Evolutionary conservation across 495 filamentous ascomycete species (phyloP).

Genomic region (Trichocladium antarcticum): DNA sequence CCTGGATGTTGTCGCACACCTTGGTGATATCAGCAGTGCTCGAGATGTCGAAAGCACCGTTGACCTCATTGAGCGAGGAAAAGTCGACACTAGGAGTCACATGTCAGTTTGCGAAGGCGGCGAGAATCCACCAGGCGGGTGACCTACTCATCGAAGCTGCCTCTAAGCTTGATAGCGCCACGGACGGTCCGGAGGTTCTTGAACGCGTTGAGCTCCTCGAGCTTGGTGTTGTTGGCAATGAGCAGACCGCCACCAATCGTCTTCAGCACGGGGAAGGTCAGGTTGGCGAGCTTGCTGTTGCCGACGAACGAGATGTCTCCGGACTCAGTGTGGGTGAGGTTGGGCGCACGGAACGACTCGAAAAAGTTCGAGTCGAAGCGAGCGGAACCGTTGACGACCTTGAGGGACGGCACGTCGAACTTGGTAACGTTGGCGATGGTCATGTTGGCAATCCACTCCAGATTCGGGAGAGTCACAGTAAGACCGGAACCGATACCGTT

Average conservation of each 20-base stretch:
- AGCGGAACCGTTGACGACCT: slow-evolving; percentile 63
- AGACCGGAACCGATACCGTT: slow-evolving; percentile 44
- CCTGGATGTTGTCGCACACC: slow-evolving; percentile 38
- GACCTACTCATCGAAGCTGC: slow-evolving; percentile 72
- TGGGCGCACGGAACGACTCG: slow-evolving; percentile 54
- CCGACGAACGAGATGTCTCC: slow-evolving; percentile 69
- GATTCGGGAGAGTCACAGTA: slow-evolving; percentile 55
- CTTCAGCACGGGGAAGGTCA: slow-evolving; percentile 58
- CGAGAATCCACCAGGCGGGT: background rate
- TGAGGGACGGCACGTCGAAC: slow-evolving; percentile 66
- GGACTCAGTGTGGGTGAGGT: slow-evolving; percentile 57
- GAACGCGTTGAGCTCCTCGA: slow-evolving; percentile 54
- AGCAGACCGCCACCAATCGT: slow-evolving; percentile 65
- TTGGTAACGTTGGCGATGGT: slow-evolving; percentile 74
- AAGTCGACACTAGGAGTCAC: slow-evolving; percentile 51
- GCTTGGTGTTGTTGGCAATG: slow-evolving; percentile 76
- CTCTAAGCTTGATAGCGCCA: slow-evolving; percentile 83
- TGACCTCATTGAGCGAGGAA: slow-evolving; percentile 58
- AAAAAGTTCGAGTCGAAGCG: slow-evolving; percentile 77
- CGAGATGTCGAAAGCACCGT: slow-evolving; percentile 79
- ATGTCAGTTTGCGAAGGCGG: slow-evolving; percentile 1
- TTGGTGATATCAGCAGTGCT: slow-evolving; percentile 52
- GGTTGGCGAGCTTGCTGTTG: slow-evolving; percentile 65
- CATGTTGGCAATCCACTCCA: slow-evolving; percentile 69
- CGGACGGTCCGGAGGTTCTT: slow-evolving; percentile 52